Conservation (phyloP, 805 yeast genomes). For the Sugiyamaella americana region DNA sequence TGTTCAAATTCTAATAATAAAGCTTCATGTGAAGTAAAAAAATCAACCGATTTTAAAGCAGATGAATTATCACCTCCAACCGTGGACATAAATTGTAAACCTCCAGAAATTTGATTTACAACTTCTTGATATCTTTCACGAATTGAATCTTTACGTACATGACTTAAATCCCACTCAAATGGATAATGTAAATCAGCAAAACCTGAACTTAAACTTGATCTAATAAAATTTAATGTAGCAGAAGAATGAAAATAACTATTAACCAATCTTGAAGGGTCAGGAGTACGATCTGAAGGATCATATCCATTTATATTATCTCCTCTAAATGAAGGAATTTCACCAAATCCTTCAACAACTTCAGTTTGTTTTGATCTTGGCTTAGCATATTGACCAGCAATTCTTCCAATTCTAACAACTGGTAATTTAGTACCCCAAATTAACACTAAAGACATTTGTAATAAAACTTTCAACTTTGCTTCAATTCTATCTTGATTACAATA, state of each 20-base stretch:
- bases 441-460: constrained; percentile 39
- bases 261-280: constrained; percentile 38
- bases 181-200: constrained; percentile 39
- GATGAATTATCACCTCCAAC: constrained; percentile 32
- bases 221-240: constrained; percentile 38
- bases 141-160: constrained; percentile 33
- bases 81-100: constrained; percentile 35
- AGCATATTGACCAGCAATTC: constrained; percentile 42
- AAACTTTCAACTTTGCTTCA: constrained; percentile 37
- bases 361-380: constrained; percentile 41
- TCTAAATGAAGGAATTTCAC: constrained; percentile 37
- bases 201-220: constrained; percentile 33
- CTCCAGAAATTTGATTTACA: constrained; percentile 33
- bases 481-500: constrained; percentile 37
- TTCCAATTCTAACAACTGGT: constrained; percentile 37
- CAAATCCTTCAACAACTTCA: constrained; percentile 35
- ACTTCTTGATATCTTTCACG: constrained; percentile 36
- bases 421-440: constrained; percentile 39
- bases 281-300: constrained; percentile 34
- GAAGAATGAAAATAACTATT: constrained; percentile 41
- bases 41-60: constrained; percentile 32
- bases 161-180: constrained; percentile 38
- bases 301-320: constrained; percentile 42
- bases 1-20: constrained; percentile 39
- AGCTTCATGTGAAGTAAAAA: constrained; percentile 39